Conservation (phyloP, 1,284 basidiomycete genomes). For the Trametes sp. region DNA sequence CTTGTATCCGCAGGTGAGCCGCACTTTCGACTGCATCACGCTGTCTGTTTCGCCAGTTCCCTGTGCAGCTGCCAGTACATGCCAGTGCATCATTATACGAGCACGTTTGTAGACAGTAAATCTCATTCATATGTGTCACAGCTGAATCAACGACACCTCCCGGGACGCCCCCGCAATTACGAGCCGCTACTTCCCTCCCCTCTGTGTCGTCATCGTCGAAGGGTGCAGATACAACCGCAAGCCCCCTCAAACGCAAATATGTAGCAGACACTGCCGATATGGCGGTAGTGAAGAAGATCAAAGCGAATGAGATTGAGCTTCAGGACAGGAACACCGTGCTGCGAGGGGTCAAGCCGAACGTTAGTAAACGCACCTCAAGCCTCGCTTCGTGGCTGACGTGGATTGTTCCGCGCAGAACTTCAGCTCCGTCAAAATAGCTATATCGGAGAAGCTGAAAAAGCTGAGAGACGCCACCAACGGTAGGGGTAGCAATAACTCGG, state of each 20-base stretch:
- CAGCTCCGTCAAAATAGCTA: constrained; percentile 62
- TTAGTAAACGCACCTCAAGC: constrained; percentile 42
- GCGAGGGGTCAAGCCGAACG: constrained; percentile 78
- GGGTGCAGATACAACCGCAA: constrained; percentile 46
- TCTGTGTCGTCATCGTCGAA: constrained; percentile 47
- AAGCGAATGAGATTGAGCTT: constrained; percentile 75
- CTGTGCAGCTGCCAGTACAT: too few species aligned
- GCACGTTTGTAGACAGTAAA: not conserved
- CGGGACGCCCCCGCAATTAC: constrained; percentile 60
- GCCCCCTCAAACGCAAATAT: constrained; percentile 79
- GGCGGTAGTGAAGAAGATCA: constrained; percentile 86
- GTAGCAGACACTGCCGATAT: constrained; percentile 80
- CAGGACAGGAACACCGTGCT: constrained; percentile 80
- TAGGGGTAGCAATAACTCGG: constrained; percentile 48
- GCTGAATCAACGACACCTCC: constrained; percentile 67
- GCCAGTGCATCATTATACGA: too few species aligned
- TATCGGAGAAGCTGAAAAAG: constrained; percentile 80
- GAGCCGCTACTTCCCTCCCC: constrained; percentile 39
- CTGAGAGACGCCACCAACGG: constrained; percentile 63
- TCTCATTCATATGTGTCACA: constrained; percentile 4
- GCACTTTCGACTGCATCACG: too few species aligned
- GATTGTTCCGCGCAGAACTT: constrained; percentile 65
- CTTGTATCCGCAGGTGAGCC: constrained; percentile 65
- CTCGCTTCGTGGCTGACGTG: not conserved
- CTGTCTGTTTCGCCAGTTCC: not conserved